Percentiles rank a stretch among this genome's conserved stretches.
Conservation (phyloP, 192 early-diverging fungal genomes). For the Backusella tuberculispora region DNA sequence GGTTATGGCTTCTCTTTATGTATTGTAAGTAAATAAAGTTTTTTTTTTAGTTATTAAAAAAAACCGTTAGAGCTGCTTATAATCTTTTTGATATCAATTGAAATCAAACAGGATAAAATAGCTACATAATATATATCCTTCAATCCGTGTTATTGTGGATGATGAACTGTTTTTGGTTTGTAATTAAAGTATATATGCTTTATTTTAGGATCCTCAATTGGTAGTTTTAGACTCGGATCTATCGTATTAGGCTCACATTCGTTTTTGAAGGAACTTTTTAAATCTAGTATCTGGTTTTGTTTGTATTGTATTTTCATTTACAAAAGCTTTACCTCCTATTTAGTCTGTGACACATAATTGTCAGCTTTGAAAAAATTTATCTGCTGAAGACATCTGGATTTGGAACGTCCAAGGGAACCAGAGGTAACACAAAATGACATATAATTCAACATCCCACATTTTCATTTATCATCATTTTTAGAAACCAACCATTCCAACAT, state of each 20-base stretch:
- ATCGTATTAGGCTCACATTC: slow-evolving; percentile 34
- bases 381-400: slow-evolving; percentile 29
- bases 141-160: slow-evolving; percentile 52
- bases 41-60: not conserved
- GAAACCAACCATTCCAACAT: not conserved
- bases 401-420: not conserved
- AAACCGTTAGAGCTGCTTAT: not conserved
- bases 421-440: not conserved
- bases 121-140: slow-evolving; percentile 46
- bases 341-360: slow-evolving; percentile 27
- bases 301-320: slow-evolving; percentile 51
- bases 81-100: not conserved
- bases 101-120: not conserved
- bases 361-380: slow-evolving; percentile 39
- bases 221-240: slow-evolving; percentile 56
- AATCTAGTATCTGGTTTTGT: slow-evolving; percentile 48
- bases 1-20: slow-evolving; percentile 22
- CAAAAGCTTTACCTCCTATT: not conserved
- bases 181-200: not conserved
- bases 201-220: not conserved
- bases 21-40: slow-evolving; percentile 15
- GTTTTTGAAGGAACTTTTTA: slow-evolving; percentile 44
- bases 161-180: slow-evolving; percentile 54
- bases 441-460: not conserved
- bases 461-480: not conserved